phyloP scores from a whole-genome alignment of 2,329 filamentous ascomycete genomes.

The Diaporthe amygdali region DNA sequence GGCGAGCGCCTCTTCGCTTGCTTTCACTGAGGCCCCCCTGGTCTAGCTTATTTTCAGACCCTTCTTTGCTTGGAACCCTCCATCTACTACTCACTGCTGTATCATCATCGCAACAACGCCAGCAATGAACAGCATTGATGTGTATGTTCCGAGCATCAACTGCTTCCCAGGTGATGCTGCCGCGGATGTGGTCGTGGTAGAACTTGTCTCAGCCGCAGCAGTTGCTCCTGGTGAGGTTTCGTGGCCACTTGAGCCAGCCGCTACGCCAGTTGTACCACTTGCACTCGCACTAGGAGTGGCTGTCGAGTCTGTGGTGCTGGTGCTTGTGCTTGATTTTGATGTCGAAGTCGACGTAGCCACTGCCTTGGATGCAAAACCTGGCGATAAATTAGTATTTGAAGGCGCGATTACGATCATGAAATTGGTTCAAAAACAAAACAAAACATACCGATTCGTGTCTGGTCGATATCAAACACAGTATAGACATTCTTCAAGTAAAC shows the following conservation, averaged over 20 bases:
- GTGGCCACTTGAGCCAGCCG: not conserved
- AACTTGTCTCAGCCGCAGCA: slow-evolving; percentile 29
- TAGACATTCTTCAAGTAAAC: slow-evolving; percentile 92
- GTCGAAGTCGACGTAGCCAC: slow-evolving; percentile 28
- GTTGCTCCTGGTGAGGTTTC: slow-evolving; percentile 23
- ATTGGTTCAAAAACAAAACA: not conserved
- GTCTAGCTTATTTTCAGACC: not conserved
- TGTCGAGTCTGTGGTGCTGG: not conserved
- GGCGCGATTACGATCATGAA: not conserved
- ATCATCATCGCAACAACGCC: slow-evolving; percentile 31
- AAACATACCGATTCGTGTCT: slow-evolving; percentile 63
- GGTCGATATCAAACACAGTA: slow-evolving; percentile 79
- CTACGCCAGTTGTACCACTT: not conserved
- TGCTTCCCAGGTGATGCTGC: slow-evolving; percentile 31
- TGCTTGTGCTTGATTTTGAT: not conserved
- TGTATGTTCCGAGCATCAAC: slow-evolving; percentile 28
- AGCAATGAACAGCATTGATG: slow-evolving; percentile 30
- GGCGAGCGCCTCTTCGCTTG: not conserved
- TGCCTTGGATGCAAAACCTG: slow-evolving; percentile 44
- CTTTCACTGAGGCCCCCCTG: not conserved
- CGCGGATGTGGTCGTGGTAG: slow-evolving; percentile 30
- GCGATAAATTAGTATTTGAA: slow-evolving; percentile 12
- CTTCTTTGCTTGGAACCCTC: not conserved
- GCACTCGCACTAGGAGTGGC: not conserved
- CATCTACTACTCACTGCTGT: slow-evolving; percentile 20